A percentile compares a stretch with the other conserved stretches of the same genome.
Evolutionary conservation across 176 grass and related monocot species (phyloP).

Genomic region (Echinochloa phyllopogon): DNA sequence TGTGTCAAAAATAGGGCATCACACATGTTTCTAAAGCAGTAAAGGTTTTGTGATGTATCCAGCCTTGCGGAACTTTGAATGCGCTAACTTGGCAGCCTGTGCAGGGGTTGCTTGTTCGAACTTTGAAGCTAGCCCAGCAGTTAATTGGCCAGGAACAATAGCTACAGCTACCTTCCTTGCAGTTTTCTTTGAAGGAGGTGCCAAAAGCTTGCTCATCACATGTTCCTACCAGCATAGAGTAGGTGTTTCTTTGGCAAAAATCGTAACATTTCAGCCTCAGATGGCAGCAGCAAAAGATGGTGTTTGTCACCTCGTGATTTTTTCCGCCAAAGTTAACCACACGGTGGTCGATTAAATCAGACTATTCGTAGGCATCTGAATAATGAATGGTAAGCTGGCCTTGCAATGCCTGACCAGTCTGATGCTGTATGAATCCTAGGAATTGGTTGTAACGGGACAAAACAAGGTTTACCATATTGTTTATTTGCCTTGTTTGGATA

Average conservation of each 20-base stretch:
- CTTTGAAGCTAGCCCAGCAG: slow-evolving; percentile 11
- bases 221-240: slow-evolving; percentile 27
- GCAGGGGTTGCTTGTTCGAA: slow-evolving; percentile 13
- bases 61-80: slow-evolving; percentile 39
- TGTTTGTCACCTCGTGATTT: slow-evolving; percentile 11
- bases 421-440: neutral
- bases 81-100: slow-evolving; percentile 40
- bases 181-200: slow-evolving; percentile 30
- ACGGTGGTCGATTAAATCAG: neutral
- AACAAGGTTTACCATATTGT: slow-evolving; percentile 10
- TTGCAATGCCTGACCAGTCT: neutral
- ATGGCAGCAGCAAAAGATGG: neutral
- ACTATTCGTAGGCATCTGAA: neutral
- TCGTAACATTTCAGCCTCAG: neutral
- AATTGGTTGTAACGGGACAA: neutral
- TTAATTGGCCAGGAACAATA: slow-evolving; percentile 38
- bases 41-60: slow-evolving; percentile 33
- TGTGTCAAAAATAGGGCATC: slow-evolving; percentile 36
- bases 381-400: neutral
- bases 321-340: neutral
- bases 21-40: slow-evolving; percentile 41
- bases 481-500: neutral
- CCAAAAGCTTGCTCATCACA: slow-evolving; percentile 39
- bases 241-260: neutral
- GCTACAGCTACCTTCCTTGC: slow-evolving; percentile 46